These are phyloP conservation scores for Clarireedia monteithiana DNA, from an alignment of 2,329 filamentous ascomycete genomes.

Conservation along the genomic window DNA sequence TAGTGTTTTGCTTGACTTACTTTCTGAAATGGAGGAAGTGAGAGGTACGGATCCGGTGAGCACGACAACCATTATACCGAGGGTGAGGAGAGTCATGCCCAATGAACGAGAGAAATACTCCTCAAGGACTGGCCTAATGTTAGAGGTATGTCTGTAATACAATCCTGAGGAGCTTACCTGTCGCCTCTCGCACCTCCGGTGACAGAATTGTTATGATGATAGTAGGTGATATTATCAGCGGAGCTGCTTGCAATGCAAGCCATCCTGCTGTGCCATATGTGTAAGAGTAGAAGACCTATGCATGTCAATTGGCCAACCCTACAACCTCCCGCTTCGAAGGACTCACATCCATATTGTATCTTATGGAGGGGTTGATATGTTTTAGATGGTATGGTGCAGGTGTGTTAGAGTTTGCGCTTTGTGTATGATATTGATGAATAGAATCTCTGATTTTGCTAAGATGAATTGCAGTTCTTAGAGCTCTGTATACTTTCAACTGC, in stretches of 20 bases:
- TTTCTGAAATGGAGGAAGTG: constrained; percentile 33
- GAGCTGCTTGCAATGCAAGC: constrained; percentile 39
- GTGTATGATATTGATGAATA: too few relatives aligned
- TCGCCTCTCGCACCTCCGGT: constrained; percentile 46
- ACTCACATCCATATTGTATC: constrained; percentile 6
- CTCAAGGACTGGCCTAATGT: constrained; percentile 40
- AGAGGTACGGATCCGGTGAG: constrained; percentile 58
- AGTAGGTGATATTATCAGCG: constrained; percentile 49
- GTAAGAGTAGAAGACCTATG: constrained; percentile 43
- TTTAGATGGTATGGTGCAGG: too few relatives aligned
- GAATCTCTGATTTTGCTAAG: too few relatives aligned
- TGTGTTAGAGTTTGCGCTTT: too few relatives aligned
- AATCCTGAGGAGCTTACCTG: constrained; percentile 34
- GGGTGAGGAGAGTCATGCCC: constrained; percentile 48
- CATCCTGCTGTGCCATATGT: constrained; percentile 44
- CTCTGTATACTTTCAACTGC: too few relatives aligned
- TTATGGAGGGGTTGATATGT: too few relatives aligned
- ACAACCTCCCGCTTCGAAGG: background rate
- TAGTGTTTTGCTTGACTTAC: constrained; percentile 11
- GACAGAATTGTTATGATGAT: constrained; percentile 53
- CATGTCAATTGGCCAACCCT: background rate
- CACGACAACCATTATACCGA: constrained; percentile 49
- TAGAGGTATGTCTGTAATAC: background rate
- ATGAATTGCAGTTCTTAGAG: too few relatives aligned
- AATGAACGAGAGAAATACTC: constrained; percentile 55